Percentiles rank a stretch among this genome's conserved stretches.
These are phyloP conservation scores for Ceratobasidium papillatum DNA, from an alignment of 1,284 basidiomycete genomes.

Conservation along the genomic window DNA sequence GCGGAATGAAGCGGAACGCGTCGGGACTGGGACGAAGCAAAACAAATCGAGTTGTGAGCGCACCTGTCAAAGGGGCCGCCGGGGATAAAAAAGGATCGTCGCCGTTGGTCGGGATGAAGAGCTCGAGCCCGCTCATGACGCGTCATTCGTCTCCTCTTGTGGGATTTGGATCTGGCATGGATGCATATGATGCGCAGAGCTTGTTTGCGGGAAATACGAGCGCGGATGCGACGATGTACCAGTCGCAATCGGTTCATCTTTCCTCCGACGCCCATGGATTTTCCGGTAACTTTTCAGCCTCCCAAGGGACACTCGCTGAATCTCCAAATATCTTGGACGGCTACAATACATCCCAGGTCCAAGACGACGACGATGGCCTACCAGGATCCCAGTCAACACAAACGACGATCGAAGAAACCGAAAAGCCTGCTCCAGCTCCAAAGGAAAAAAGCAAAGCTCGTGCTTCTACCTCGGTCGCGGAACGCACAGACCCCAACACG, in stretches of 20 bases:
- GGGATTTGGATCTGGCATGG: conserved; percentile 10
- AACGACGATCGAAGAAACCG: neutral
- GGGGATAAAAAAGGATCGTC: conserved; percentile 13
- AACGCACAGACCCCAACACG: conserved; percentile 33
- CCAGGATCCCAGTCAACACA: conserved; percentile 1
- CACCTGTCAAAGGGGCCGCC: neutral
- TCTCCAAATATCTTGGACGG: conserved; percentile 13
- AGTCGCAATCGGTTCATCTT: neutral
- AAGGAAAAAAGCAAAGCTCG: conserved; percentile 38
- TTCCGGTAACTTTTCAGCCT: neutral
- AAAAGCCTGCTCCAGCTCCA: neutral
- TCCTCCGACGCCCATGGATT: neutral
- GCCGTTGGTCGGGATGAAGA: conserved; percentile 27
- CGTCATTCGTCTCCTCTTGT: conserved; percentile 32
- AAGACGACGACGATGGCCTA: conserved; percentile 1
- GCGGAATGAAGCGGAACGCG: conserved; percentile 30
- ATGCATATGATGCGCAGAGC: conserved; percentile 8
- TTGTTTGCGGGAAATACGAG: neutral
- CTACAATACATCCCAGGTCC: neutral
- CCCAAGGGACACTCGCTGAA: neutral
- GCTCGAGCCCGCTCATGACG: conserved; percentile 17
- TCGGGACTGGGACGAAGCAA: conserved; percentile 12
- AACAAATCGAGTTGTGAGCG: conserved; percentile 17
- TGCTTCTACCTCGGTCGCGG: neutral
- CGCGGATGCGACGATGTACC: neutral